Percentiles rank a stretch among this genome's conserved stretches.
These are phyloP conservation scores for Tuber calosporum DNA, from an alignment of 495 filamentous ascomycete genomes.

Conservation along the genomic window DNA sequence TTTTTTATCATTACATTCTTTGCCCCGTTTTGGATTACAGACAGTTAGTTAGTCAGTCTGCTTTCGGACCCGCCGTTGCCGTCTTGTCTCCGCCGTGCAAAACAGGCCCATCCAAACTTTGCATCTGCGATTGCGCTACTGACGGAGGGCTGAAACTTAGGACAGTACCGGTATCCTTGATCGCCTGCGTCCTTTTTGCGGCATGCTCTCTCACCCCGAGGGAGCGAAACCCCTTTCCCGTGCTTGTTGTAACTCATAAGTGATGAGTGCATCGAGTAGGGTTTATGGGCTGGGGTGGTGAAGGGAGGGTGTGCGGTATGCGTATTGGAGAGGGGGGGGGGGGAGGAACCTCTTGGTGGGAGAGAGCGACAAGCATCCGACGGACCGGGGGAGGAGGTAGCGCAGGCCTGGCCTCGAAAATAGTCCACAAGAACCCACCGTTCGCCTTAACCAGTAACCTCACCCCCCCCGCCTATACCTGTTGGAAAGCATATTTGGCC, in stretches of 20 bases:
- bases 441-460: slow-evolving; percentile 19
- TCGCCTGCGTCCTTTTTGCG: slow-evolving; percentile 35
- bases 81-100: slow-evolving; percentile 21
- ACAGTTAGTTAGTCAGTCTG: background rate
- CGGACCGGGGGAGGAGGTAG: background rate
- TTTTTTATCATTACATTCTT: background rate
- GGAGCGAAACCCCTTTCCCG: slow-evolving; percentile 31
- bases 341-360: too few relatives aligned
- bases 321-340: background rate
- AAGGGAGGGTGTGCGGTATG: background rate
- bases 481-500: slow-evolving; percentile 20
- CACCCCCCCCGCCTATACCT: slow-evolving; percentile 20
- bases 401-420: slow-evolving; percentile 19
- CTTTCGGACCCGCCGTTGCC: slow-evolving; percentile 22
- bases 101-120: slow-evolving; percentile 10
- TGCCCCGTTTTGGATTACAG: background rate
- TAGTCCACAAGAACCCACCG: slow-evolving; percentile 27
- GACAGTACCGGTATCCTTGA: slow-evolving; percentile 35
- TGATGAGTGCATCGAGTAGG: slow-evolving; percentile 16
- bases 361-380: background rate
- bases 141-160: slow-evolving; percentile 39
- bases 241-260: slow-evolving; percentile 16
- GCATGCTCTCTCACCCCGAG: slow-evolving; percentile 25
- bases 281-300: background rate
- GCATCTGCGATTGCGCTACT: slow-evolving; percentile 39